A percentile compares a stretch with the other conserved stretches of the same genome.
These are phyloP conservation scores for Terana coerulea DNA, from an alignment of 768 basidiomycete species.

Conservation along the genomic window DNA sequence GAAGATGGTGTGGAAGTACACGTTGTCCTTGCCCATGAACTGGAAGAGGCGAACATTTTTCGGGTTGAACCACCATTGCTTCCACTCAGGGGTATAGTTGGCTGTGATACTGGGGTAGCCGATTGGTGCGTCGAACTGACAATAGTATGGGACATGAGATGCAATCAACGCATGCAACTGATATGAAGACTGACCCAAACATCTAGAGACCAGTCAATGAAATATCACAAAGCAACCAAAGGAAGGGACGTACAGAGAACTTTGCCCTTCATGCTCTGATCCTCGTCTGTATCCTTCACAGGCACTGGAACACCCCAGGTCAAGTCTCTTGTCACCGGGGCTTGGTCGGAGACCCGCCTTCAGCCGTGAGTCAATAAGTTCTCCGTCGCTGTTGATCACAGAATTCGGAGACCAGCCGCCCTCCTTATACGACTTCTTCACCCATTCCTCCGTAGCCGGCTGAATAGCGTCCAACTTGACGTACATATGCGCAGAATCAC, in stretches of 20 bases:
- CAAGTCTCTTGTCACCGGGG: conserved; percentile 89
- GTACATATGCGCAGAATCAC: conserved; percentile 88
- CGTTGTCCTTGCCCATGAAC: conserved; percentile 99
- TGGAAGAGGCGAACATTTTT: conserved; percentile 89
- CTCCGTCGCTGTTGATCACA: conserved; percentile 84
- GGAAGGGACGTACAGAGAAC: conserved; percentile 78
- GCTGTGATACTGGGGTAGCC: conserved; percentile 98
- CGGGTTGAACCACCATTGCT: conserved; percentile 94
- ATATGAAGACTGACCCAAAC: conserved; percentile 69
- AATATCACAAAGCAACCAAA: neutral
- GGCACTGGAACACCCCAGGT: conserved; percentile 97
- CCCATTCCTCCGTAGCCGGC: conserved; percentile 81
- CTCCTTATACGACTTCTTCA: conserved; percentile 68
- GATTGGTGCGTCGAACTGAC: conserved; percentile 91
- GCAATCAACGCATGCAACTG: neutral
- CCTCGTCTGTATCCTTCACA: conserved; percentile 61
- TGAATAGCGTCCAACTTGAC: conserved; percentile 83
- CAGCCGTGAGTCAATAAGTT: conserved; percentile 85
- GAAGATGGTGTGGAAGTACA: conserved; percentile 97
- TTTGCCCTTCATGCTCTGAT: conserved; percentile 85
- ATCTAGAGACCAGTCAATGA: conserved; percentile 41
- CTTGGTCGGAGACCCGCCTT: conserved; percentile 83
- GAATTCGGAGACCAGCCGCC: conserved; percentile 94
- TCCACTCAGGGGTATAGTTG: conserved; percentile 92
- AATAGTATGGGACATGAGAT: neutral